A percentile compares a stretch with the other conserved stretches of the same genome.
phyloP scores from a whole-genome alignment of 805 yeast genomes.

The Blastobotrys parvus region DNA sequence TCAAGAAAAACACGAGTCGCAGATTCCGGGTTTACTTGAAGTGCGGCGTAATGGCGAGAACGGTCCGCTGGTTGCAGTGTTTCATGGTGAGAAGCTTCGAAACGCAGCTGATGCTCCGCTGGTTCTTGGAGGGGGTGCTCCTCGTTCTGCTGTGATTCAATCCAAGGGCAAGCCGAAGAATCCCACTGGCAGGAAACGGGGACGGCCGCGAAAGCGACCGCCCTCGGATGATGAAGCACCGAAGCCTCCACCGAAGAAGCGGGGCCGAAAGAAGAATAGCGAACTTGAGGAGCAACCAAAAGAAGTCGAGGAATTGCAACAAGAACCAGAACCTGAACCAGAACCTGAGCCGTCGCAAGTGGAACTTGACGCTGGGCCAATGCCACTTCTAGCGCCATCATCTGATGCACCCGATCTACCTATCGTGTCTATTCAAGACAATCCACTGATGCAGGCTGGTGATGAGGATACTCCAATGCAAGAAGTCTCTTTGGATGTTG shows the following conservation, averaged over 20 bases:
- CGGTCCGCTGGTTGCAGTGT: slow-evolving; percentile 13
- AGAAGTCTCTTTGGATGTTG: too few species aligned
- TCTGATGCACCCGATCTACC: neutral
- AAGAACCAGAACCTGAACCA: neutral
- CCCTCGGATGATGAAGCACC: slow-evolving; percentile 3
- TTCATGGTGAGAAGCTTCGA: slow-evolving; percentile 20
- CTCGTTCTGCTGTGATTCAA: neutral
- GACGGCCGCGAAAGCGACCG: slow-evolving; percentile 15
- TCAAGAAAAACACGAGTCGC: slow-evolving; percentile 4
- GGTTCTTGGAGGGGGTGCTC: slow-evolving; percentile 1
- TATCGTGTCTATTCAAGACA: neutral
- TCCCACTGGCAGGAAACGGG: slow-evolving; percentile 11
- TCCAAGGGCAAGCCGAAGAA: neutral
- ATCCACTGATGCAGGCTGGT: neutral
- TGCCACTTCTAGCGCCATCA: neutral
- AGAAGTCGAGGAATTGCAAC: neutral
- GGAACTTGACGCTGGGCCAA: neutral
- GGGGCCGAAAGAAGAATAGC: neutral
- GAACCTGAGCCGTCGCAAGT: neutral
- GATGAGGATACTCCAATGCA: neutral
- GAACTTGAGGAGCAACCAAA: neutral
- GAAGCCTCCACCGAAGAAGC: slow-evolving; percentile 3
- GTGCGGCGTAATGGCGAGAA: slow-evolving; percentile 6
- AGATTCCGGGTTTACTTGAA: slow-evolving; percentile 13
- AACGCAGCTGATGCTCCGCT: slow-evolving; percentile 2